Percentiles rank a stretch among this genome's conserved stretches.
These are phyloP conservation scores for Triangularia verruculosa DNA, from an alignment of 2,329 filamentous ascomycete species.

Conservation along the genomic window DNA sequence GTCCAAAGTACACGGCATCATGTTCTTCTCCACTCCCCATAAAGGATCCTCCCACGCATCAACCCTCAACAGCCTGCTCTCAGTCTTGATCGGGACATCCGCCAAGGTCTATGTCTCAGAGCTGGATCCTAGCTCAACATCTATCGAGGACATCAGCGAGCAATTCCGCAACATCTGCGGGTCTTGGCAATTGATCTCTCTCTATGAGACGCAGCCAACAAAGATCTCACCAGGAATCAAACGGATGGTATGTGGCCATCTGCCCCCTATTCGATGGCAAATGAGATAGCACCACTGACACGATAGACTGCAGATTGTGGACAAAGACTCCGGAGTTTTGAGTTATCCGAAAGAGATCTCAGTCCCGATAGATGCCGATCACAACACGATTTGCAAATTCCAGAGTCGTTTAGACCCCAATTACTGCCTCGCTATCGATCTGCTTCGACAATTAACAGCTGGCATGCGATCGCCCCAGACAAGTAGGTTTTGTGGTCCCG, in stretches of 20 bases:
- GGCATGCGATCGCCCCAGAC: neutral
- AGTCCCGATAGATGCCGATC: slow-evolving; percentile 3
- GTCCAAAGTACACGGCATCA: slow-evolving; percentile 1
- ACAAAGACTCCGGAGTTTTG: slow-evolving; percentile 7
- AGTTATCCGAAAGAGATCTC: slow-evolving; percentile 2
- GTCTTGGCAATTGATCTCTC: neutral
- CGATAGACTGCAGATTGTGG: slow-evolving; percentile 4
- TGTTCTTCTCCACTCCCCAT: slow-evolving; percentile 13
- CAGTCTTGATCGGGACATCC: neutral
- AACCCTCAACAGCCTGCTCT: slow-evolving; percentile 5
- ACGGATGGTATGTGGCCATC: neutral
- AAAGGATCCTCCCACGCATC: slow-evolving; percentile 4
- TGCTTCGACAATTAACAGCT: neutral
- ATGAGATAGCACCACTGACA: no score
- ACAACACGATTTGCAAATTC: slow-evolving; percentile 10
- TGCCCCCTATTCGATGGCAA: no score
- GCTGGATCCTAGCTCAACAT: neutral
- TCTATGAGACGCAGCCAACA: slow-evolving; percentile 11
- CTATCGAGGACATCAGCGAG: slow-evolving; percentile 9
- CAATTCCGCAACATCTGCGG: neutral
- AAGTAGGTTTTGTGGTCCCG: neutral
- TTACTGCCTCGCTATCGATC: neutral
- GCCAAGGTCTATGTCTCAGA: slow-evolving; percentile 5
- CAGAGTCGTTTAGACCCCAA: slow-evolving; percentile 2
- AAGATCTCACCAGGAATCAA: neutral